A percentile compares a stretch with the other conserved stretches of the same genome.
phyloP scores from a whole-genome alignment of 352 stramenopile species.

The Peronosclerospora sorghi region DNA sequence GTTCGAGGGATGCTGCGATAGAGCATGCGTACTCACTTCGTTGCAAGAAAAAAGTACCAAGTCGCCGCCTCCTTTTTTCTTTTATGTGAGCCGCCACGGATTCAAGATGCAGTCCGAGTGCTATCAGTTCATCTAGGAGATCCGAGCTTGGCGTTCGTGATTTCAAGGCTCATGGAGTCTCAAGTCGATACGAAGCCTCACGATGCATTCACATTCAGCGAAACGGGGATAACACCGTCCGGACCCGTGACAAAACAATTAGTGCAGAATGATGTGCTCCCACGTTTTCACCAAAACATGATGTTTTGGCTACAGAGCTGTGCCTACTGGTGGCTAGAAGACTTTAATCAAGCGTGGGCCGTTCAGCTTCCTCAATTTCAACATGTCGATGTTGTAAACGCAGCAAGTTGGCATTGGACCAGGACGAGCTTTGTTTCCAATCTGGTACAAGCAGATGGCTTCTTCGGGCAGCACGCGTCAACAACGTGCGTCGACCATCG shows the following conservation, averaged over 20 bases:
- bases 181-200: conserved; percentile 28
- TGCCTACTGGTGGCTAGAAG: conserved; percentile 74
- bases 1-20: conserved; percentile 80
- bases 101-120: conserved; percentile 88
- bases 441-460: conserved; percentile 24
- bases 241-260: conserved; percentile 41
- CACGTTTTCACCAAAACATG: conserved; percentile 39
- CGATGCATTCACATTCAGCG: conserved; percentile 51
- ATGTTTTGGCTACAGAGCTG: conserved; percentile 74
- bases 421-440: conserved; percentile 23
- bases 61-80: conserved; percentile 89
- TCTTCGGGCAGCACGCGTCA: conserved; percentile 12
- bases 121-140: conserved; percentile 83
- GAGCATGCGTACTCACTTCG: conserved; percentile 93
- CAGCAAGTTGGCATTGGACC: conserved; percentile 3
- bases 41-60: conserved; percentile 87
- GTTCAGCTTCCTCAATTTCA: conserved; percentile 57
- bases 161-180: conserved; percentile 84
- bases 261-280: conserved; percentile 57
- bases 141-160: conserved; percentile 80
- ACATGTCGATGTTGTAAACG: conserved; percentile 36
- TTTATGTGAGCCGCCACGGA: conserved; percentile 83
- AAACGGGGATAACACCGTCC: conserved; percentile 48
- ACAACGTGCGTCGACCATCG: conserved; percentile 39
- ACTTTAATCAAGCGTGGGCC: conserved; percentile 72